Evolutionary conservation across 2,329 filamentous ascomycete genomes (phyloP), one percentile per base, ranked within the genome.

Genomic region (Alternaria sp.): DNA sequence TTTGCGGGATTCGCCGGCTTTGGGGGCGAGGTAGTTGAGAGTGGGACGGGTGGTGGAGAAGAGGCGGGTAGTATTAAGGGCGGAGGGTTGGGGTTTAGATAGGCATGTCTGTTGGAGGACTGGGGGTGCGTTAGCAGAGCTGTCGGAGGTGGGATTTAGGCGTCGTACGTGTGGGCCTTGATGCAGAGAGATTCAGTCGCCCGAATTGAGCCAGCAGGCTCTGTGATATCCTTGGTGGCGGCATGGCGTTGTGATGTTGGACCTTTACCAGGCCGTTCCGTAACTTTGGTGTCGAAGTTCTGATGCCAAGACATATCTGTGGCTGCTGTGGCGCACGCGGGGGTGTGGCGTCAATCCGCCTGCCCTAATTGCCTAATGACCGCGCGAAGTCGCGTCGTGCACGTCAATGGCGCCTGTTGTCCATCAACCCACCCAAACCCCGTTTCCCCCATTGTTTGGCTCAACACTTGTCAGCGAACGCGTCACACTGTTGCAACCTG

Each of bases 11-110:
- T 93, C 94, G 69, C 92, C 89, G 73, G 90, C 82, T 74, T 88
- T 91, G 33, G 95, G 95, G 61, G 92, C 87, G 51, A 98, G 91
- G 94, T 94, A 98, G 77, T 88, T 91, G 70, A 78, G 85, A 67
- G 77, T 82, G 75, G 68, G 83, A 68, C 75, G 86, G 64, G 92
- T 92, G 30, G 90, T 91, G 43, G 93, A 93, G 82, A 97, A 96
- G 65, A 87, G 82, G 78, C 91, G 87, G 68, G 45, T 33, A 8
- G 44, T 9, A 2, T 44, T 26, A 23, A 65, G 80, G 66, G 83
- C 75, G 73, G 78, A 75, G 66, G 68, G 71, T 64, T 61, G 66
- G 49, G 71, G 78, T 73, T 76, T 75, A 20, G 71, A 76, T 69
- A 76, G 73, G 67, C 25, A 60, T 60, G 66, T 54, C 30, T 71